A percentile compares a stretch with the other conserved stretches of the same genome.
Evolutionary conservation across 345 rosid genomes (phyloP).

Genomic region (Rhodomyrtus tomentosa): DNA sequence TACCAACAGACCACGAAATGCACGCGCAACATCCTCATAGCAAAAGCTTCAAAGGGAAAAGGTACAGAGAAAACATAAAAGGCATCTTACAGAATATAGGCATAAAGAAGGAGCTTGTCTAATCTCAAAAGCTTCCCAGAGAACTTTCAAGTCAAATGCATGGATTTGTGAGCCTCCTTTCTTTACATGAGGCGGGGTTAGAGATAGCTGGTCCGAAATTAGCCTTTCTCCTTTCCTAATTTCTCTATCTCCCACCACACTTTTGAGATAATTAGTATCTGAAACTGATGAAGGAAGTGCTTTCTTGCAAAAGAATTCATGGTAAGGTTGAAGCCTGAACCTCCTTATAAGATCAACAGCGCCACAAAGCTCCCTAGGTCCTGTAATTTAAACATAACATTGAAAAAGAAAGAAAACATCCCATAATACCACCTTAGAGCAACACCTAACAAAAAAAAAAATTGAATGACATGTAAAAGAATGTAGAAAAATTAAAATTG

Average conservation of each 20-base stretch:
- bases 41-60: background rate
- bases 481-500: background rate
- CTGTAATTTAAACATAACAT: constrained; percentile 1
- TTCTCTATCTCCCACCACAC: constrained; percentile 25
- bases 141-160: constrained; percentile 16
- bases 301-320: constrained; percentile 20
- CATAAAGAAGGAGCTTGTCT: constrained; percentile 12
- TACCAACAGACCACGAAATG: background rate
- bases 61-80: background rate
- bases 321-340: constrained; percentile 16
- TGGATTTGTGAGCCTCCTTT: constrained; percentile 8
- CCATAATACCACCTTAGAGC: background rate
- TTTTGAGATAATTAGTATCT: constrained; percentile 21
- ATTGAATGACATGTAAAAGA: background rate
- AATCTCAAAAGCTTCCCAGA: constrained; percentile 24
- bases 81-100: constrained; percentile 12
- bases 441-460: background rate
- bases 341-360: constrained; percentile 24
- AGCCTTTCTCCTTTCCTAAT: constrained; percentile 31
- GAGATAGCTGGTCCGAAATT: constrained; percentile 23
- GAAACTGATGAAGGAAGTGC: constrained; percentile 18
- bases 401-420: background rate
- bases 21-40: background rate
- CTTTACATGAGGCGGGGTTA: constrained; percentile 4
- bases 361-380: constrained; percentile 24